Evolutionary conservation across 208 protist genomes (phyloP).

Genomic region (Acanthamoeba culbertsoni): DNA sequence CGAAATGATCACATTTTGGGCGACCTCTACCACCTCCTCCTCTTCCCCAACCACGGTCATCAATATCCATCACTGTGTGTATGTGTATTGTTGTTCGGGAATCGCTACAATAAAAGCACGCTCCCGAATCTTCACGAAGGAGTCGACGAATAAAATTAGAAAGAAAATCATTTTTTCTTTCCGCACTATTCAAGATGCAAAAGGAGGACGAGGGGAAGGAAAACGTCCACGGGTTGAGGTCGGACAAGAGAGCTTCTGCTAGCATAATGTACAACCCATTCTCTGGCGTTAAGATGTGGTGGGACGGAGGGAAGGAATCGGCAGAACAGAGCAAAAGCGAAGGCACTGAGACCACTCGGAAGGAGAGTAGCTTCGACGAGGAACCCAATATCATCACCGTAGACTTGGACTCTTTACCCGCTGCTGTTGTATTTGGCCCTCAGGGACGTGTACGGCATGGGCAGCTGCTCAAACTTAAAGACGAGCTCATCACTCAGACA

Average conservation of each 20-base stretch:
- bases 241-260: too few relatives aligned
- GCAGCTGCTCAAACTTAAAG: neutral
- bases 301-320: too few relatives aligned
- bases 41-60: neutral
- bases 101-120: neutral
- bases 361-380: neutral
- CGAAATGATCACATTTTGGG: neutral
- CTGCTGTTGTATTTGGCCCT: neutral
- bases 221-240: too few relatives aligned
- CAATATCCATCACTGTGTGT: neutral
- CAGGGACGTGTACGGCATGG: neutral
- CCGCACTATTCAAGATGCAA: neutral
- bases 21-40: neutral
- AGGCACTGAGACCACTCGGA: neutral
- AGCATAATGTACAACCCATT: too few relatives aligned
- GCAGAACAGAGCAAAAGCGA: neutral
- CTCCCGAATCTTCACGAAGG: neutral
- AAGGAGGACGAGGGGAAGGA: neutral
- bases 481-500: neutral
- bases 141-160: neutral
- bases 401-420: neutral
- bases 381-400: neutral
- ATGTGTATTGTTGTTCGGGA: neutral
- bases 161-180: neutral
- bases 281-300: too few relatives aligned